These are phyloP conservation scores for Scenedesmus sp. DNA, from an alignment of 163 green algal genomes.

Conservation along the genomic window DNA sequence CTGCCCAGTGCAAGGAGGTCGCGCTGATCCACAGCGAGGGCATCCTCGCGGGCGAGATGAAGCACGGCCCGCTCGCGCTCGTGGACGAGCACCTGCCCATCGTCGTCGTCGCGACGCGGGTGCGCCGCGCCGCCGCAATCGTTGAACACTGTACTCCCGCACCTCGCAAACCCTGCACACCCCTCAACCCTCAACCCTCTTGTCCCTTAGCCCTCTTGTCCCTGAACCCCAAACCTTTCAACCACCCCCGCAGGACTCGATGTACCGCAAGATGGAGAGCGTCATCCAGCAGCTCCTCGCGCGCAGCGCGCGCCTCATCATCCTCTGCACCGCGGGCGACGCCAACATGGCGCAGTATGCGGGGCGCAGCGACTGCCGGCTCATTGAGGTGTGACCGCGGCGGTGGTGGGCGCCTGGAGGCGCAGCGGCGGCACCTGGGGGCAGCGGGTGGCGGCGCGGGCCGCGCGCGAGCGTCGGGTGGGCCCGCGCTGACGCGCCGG, in stretches of 20 bases:
- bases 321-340: constrained; percentile 84
- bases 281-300: constrained; percentile 92
- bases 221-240: too few relatives aligned
- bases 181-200: not conserved
- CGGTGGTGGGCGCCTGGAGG: not conserved
- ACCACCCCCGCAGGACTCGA: too few relatives aligned
- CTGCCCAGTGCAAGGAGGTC: constrained; percentile 94
- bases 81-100: constrained; percentile 96
- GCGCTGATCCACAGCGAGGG: constrained; percentile 97
- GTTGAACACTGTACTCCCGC: not conserved
- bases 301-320: constrained; percentile 82
- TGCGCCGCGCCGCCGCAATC: too few relatives aligned
- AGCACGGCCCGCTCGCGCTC: constrained; percentile 97
- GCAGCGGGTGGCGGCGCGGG: not conserved
- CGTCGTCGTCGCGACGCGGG: constrained; percentile 84
- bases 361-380: constrained; percentile 16
- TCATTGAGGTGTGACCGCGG: constrained; percentile 26
- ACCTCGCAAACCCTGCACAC: not conserved
- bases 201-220: not conserved
- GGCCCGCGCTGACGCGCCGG: too few relatives aligned
- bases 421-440: not conserved
- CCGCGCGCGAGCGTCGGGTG: too few relatives aligned
- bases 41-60: constrained; percentile 98
- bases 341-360: constrained; percentile 55
- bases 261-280: constrained; percentile 92